These are phyloP conservation scores for Carpinus fangiana DNA, from an alignment of 306 rosid species.

Conservation along the genomic window DNA sequence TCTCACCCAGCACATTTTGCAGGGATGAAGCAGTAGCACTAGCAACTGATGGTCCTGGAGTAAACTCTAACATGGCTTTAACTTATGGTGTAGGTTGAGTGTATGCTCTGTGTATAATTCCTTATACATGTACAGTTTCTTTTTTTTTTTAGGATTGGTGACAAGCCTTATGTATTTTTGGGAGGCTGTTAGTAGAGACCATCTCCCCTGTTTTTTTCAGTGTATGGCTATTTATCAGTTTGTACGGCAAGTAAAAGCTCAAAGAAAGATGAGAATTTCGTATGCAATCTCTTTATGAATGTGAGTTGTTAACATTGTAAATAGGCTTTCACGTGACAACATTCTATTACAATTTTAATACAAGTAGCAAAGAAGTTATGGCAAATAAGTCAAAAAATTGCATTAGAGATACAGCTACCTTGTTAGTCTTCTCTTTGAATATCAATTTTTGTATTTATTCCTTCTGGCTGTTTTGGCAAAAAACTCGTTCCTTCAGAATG, in stretches of 20 bases:
- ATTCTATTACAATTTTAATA: neutral
- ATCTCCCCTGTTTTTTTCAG: slow-evolving; percentile 21
- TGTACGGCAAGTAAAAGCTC: slow-evolving; percentile 2
- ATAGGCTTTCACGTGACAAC: neutral
- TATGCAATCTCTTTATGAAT: neutral
- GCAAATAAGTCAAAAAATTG: neutral
- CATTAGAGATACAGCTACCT: slow-evolving; percentile 5
- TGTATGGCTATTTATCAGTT: neutral
- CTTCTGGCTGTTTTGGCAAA: neutral
- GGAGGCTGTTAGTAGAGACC: neutral
- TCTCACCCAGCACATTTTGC: slow-evolving; percentile 32
- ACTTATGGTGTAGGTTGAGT: slow-evolving; percentile 51
- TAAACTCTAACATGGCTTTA: slow-evolving; percentile 36
- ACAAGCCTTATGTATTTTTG: neutral
- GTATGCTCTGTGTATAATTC: slow-evolving; percentile 17
- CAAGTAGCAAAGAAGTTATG: neutral
- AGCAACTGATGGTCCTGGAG: slow-evolving; percentile 12
- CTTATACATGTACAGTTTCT: slow-evolving; percentile 29
- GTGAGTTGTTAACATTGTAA: neutral
- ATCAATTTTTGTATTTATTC: slow-evolving; percentile 10
- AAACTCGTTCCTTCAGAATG: slow-evolving; percentile 25
- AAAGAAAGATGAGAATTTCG: neutral
- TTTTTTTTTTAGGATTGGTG: neutral
- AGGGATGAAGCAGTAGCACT: slow-evolving; percentile 40
- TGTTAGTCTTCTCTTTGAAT: neutral